Percentiles rank a stretch among this genome's conserved stretches.
Evolutionary conservation across 1,139 yeast species (phyloP).

Genomic region (Geotrichum reessii): DNA sequence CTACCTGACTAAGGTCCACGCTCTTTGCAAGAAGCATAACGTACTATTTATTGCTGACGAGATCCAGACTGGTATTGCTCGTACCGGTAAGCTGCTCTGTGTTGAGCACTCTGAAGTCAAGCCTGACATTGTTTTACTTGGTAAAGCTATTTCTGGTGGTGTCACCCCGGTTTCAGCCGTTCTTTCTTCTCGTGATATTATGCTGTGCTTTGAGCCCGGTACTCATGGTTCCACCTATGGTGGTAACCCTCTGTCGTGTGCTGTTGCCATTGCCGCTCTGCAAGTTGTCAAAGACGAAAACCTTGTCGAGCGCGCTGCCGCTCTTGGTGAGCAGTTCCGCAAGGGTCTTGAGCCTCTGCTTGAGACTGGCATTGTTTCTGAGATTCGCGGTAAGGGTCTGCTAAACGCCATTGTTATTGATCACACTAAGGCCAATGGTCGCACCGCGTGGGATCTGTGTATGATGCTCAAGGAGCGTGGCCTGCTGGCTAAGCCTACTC

Average conservation of each 20-base stretch:
- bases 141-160: constrained; percentile 96
- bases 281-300: constrained; percentile 85
- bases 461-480: constrained; percentile 83
- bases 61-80: constrained; percentile 95
- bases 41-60: constrained; percentile 90
- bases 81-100: constrained; percentile 92
- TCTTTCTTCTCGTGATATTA: constrained; percentile 77
- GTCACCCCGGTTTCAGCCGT: constrained; percentile 90
- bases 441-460: constrained; percentile 96
- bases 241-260: constrained; percentile 93
- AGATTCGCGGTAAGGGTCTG: constrained; percentile 90
- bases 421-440: constrained; percentile 73
- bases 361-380: constrained; percentile 62
- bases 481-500: constrained; percentile 93
- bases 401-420: constrained; percentile 90
- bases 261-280: constrained; percentile 91
- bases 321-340: constrained; percentile 66
- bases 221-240: constrained; percentile 98
- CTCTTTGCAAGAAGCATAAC: constrained; percentile 74
- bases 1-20: constrained; percentile 68
- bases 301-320: constrained; percentile 70
- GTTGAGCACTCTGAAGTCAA: constrained; percentile 78
- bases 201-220: constrained; percentile 89
- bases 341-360: constrained; percentile 60
- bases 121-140: constrained; percentile 84